phyloP scores from a whole-genome alignment of 345 rosid species.

The Acer yangbiense region DNA sequence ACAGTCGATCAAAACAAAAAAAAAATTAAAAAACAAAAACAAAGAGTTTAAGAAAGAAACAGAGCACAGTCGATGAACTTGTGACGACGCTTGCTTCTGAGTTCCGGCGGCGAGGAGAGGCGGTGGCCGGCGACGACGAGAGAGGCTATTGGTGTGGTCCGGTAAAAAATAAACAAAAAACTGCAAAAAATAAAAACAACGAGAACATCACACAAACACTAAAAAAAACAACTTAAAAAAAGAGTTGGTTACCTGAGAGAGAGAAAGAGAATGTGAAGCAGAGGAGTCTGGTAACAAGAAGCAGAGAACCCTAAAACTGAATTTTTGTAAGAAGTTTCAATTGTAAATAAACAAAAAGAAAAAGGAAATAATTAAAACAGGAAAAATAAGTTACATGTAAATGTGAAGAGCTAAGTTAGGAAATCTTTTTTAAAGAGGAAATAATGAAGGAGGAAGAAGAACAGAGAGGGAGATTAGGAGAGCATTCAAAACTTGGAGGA shows the following conservation, averaged over 20 bases:
- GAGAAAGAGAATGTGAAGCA: not conserved
- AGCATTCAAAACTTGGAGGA: conserved; percentile 14
- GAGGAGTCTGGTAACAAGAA: not conserved
- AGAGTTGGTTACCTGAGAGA: not conserved
- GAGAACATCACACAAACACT: not conserved
- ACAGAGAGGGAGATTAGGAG: conserved; percentile 15
- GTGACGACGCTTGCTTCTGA: too few species aligned
- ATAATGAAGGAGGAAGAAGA: not conserved
- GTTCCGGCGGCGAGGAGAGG: too few species aligned
- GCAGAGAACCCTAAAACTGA: not conserved
- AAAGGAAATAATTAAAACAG: not conserved
- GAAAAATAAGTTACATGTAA: not conserved
- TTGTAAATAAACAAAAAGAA: too few species aligned
- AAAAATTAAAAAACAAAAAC: too few species aligned
- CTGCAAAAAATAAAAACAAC: not conserved
- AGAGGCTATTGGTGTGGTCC: too few species aligned
- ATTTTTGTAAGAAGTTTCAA: not conserved
- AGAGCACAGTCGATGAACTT: too few species aligned
- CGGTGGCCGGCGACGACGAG: too few species aligned
- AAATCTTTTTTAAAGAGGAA: conserved; percentile 1
- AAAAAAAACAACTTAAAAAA: not conserved
- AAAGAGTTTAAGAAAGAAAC: too few species aligned
- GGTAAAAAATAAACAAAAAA: not conserved
- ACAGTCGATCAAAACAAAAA: too few species aligned
- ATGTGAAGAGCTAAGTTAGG: not conserved